Evolutionary conservation across 202 grass and related monocot genomes (phyloP).

Genomic region (Panicum virgatum): DNA sequence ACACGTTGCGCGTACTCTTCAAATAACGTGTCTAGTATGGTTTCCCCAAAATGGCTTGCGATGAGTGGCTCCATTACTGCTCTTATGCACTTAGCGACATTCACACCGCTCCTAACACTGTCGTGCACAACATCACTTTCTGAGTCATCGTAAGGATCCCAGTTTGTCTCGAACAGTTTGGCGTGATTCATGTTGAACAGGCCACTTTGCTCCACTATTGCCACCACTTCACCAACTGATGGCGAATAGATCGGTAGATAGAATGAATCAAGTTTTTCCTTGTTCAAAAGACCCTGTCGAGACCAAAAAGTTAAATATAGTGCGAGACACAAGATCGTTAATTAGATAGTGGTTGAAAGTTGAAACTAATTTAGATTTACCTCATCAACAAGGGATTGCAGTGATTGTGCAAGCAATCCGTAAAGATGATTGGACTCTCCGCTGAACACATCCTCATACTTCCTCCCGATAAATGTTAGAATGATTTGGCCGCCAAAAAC

Average conservation of each 20-base stretch:
- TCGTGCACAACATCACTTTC: background rate
- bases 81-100: slow-evolving; percentile 27
- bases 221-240: slow-evolving; percentile 31
- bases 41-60: slow-evolving; percentile 37
- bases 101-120: background rate
- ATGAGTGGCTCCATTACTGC: slow-evolving; percentile 44
- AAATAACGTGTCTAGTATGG: slow-evolving; percentile 6
- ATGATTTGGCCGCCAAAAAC: slow-evolving; percentile 38
- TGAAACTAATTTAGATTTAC: slow-evolving; percentile 1
- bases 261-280: slow-evolving; percentile 46
- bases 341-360: background rate
- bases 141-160: slow-evolving; percentile 38
- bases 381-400: slow-evolving; percentile 30
- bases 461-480: slow-evolving; percentile 40
- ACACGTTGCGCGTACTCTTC: background rate
- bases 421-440: slow-evolving; percentile 29
- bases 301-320: background rate
- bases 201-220: background rate
- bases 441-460: background rate
- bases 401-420: slow-evolving; percentile 28
- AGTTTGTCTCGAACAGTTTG: slow-evolving; percentile 33
- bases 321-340: background rate
- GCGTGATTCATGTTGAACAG: slow-evolving; percentile 25
- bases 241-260: slow-evolving; percentile 37
- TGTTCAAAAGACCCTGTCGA: background rate